These are phyloP conservation scores for Vitis hybrid DNA, from an alignment of 177 flowering plant species.

Conservation along the genomic window DNA sequence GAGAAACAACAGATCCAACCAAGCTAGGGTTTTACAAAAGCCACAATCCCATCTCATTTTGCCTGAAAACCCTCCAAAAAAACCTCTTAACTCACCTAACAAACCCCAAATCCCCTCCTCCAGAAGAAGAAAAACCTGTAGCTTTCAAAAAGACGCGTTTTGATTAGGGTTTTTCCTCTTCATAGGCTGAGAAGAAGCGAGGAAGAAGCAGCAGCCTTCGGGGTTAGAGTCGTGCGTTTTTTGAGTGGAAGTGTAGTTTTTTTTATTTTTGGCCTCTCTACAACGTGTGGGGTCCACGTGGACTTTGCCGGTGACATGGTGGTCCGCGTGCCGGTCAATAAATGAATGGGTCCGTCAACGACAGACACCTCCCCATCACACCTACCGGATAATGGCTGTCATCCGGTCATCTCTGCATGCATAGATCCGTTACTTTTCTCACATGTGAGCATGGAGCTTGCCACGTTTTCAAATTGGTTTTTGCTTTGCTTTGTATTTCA, in stretches of 20 bases:
- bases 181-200: no score
- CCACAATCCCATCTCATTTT: slow-evolving; percentile 22
- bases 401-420: background rate
- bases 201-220: background rate
- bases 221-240: background rate
- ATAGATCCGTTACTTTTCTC: no score
- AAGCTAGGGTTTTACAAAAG: slow-evolving; percentile 13
- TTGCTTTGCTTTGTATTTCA: no score
- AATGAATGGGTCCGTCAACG: slow-evolving; percentile 20
- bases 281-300: slow-evolving; percentile 8
- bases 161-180: no score
- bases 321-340: slow-evolving; percentile 12
- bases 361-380: slow-evolving; percentile 2
- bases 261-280: background rate
- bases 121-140: background rate
- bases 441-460: no score
- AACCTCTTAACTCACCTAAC: no score
- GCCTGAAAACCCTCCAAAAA: background rate
- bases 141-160: no score
- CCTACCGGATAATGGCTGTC: slow-evolving; percentile 3
- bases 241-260: background rate
- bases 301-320: slow-evolving; percentile 8
- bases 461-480: no score
- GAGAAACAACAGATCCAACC: slow-evolving; percentile 9
- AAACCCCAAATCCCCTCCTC: no score